Conservation (phyloP, 495 filamentous ascomycete species). For the Penicillium cosmopolitanum region DNA sequence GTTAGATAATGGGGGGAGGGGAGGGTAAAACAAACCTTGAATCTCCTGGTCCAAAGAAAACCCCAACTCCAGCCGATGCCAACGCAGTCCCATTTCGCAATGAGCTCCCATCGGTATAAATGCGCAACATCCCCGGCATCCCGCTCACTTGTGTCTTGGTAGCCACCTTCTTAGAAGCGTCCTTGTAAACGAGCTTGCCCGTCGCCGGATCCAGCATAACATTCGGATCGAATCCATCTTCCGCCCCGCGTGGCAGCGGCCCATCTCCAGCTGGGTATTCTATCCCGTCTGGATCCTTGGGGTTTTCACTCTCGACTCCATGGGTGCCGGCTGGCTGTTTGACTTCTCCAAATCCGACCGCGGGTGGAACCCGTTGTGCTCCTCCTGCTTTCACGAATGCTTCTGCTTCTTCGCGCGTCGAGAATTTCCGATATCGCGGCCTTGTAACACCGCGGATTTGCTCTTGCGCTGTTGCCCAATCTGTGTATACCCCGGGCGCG, state of each 20-base stretch:
- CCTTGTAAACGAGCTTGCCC: constrained; percentile 65
- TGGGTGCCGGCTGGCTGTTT: constrained; percentile 27
- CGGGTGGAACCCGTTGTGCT: constrained; percentile 22
- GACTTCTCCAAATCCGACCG: constrained; percentile 28
- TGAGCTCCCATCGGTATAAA: constrained; percentile 90
- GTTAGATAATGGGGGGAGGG: not conserved
- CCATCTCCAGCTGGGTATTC: constrained; percentile 58
- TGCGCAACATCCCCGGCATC: constrained; percentile 59
- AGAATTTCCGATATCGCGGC: constrained; percentile 81
- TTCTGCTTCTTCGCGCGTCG: constrained; percentile 76
- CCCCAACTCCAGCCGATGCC: constrained; percentile 82
- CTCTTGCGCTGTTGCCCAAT: constrained; percentile 77
- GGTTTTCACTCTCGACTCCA: constrained; percentile 35
- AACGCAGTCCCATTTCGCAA: constrained; percentile 73
- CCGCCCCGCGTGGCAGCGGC: constrained; percentile 55
- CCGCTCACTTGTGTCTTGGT: constrained; percentile 47
- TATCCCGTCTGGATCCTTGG: constrained; percentile 44
- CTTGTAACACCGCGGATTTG: constrained; percentile 77
- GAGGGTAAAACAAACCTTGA: constrained; percentile 56
- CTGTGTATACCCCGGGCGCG: constrained; percentile 84
- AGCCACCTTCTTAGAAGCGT: constrained; percentile 46
- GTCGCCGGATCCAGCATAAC: constrained; percentile 57
- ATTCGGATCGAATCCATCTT: constrained; percentile 66
- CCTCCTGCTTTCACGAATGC: constrained; percentile 64
- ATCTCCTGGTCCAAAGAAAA: constrained; percentile 80